phyloP scores from a whole-genome alignment of 176 grass and related monocot species.

The Aegilops sharonensis region DNA sequence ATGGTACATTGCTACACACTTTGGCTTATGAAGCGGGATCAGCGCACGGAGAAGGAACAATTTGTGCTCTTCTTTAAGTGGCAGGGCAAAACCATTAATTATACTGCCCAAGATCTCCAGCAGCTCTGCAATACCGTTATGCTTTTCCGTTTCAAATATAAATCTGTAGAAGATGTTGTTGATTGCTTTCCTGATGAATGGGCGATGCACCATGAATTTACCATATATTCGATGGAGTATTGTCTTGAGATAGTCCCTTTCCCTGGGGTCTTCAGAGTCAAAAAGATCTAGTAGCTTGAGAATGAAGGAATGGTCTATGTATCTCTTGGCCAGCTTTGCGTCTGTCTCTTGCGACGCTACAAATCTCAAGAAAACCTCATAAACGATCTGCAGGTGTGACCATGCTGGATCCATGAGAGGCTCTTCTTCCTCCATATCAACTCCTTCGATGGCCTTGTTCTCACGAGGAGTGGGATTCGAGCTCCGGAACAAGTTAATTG shows the following conservation, averaged over 20 bases:
- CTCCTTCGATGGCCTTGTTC: slow-evolving; percentile 71
- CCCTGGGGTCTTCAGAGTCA: slow-evolving; percentile 94
- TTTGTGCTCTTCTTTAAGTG: slow-evolving; percentile 97
- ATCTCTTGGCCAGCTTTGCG: slow-evolving; percentile 92
- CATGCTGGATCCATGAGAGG: slow-evolving; percentile 94
- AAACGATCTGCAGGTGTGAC: slow-evolving; percentile 87
- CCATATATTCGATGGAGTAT: slow-evolving; percentile 98
- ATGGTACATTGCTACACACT: slow-evolving; percentile 84
- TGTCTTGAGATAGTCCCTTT: slow-evolving; percentile 94
- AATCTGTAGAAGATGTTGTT: slow-evolving; percentile 99
- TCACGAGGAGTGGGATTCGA: slow-evolving; percentile 64
- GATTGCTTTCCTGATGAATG: slow-evolving; percentile 94
- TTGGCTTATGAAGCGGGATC: slow-evolving; percentile 96
- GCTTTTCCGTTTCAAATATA: slow-evolving; percentile 93
- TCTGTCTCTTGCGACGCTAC: slow-evolving; percentile 85
- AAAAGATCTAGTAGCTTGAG: slow-evolving; percentile 91
- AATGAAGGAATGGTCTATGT: slow-evolving; percentile 97
- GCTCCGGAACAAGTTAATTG: slow-evolving; percentile 79
- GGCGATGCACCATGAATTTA: slow-evolving; percentile 98
- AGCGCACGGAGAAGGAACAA: slow-evolving; percentile 87
- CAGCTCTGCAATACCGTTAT: slow-evolving; percentile 89
- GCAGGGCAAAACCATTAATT: slow-evolving; percentile 95
- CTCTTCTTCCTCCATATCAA: slow-evolving; percentile 96
- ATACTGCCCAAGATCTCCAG: slow-evolving; percentile 94
- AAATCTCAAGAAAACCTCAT: slow-evolving; percentile 89